Evolutionary conservation across 2,329 filamentous ascomycete genomes (phyloP).

Genomic region (Colletotrichum costaricense): DNA sequence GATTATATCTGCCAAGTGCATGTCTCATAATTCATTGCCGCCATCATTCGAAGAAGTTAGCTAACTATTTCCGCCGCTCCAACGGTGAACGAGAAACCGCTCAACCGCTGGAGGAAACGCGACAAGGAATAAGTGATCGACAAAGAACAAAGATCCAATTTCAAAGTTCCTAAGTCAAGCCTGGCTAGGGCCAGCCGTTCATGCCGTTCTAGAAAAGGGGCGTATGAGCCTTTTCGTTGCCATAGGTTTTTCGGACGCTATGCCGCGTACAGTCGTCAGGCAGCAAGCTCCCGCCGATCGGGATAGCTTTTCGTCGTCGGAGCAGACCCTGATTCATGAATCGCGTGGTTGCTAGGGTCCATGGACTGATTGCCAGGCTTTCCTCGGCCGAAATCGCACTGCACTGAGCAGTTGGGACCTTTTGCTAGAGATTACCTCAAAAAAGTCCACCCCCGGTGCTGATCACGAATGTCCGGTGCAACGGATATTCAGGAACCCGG

Average conservation of each 20-base stretch:
- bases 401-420: not conserved
- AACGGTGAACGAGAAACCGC: constrained; percentile 9
- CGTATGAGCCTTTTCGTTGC: not conserved
- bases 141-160: not conserved
- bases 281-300: not conserved
- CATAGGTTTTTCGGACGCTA: not conserved
- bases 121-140: constrained; percentile 2
- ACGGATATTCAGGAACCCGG: not conserved
- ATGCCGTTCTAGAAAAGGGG: not conserved
- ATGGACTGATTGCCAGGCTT: not conserved
- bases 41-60: not conserved
- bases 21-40: constrained; percentile 18
- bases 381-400: not conserved
- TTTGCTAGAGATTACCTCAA: not conserved
- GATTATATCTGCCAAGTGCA: constrained; percentile 1
- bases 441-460: not conserved
- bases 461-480: not conserved
- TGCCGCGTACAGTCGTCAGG: not conserved
- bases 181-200: not conserved
- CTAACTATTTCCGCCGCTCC: not conserved
- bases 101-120: constrained; percentile 13
- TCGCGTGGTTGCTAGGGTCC: constrained; percentile 12
- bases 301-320: not conserved
- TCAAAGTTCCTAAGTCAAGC: not conserved
- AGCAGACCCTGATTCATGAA: constrained; percentile 12